A percentile compares a stretch with the other conserved stretches of the same genome.
phyloP scores from a whole-genome alignment of 495 filamentous ascomycete genomes.

The Penicillium canariense region DNA sequence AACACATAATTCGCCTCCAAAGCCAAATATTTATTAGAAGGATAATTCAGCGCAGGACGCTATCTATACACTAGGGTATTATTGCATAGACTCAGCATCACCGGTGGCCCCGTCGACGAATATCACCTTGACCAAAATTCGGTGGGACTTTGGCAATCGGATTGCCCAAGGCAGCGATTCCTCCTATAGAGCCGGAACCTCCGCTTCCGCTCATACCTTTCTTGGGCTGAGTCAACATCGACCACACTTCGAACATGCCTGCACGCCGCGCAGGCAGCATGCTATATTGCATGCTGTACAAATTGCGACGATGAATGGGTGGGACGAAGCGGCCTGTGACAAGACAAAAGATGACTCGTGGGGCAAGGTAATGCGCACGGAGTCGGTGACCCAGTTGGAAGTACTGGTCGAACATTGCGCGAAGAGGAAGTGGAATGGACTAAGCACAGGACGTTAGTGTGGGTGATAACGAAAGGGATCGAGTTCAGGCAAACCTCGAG shows the following conservation, averaged over 20 bases:
- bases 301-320: slow-evolving; percentile 87
- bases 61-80: slow-evolving; percentile 15
- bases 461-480: background rate
- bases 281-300: slow-evolving; percentile 97
- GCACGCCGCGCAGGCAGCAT: slow-evolving; percentile 87
- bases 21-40: background rate
- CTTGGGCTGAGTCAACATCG: slow-evolving; percentile 59
- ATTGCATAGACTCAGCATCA: slow-evolving; percentile 19
- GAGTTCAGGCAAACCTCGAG: slow-evolving; percentile 58
- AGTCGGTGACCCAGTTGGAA: slow-evolving; percentile 91
- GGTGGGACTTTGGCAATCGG: slow-evolving; percentile 35
- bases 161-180: slow-evolving; percentile 29
- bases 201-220: slow-evolving; percentile 31
- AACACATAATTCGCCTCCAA: background rate
- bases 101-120: slow-evolving; percentile 40
- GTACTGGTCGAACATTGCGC: slow-evolving; percentile 94
- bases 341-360: slow-evolving; percentile 80
- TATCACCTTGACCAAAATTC: slow-evolving; percentile 38
- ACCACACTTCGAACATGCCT: slow-evolving; percentile 82
- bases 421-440: slow-evolving; percentile 87
- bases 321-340: slow-evolving; percentile 86
- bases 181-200: slow-evolving; percentile 29
- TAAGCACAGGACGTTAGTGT: slow-evolving; percentile 31
- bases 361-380: slow-evolving; percentile 90
- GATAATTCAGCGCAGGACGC: background rate